These are phyloP conservation scores for Cystobasidium sp. DNA, from an alignment of 1,284 basidiomycete species.

Conservation along the genomic window DNA sequence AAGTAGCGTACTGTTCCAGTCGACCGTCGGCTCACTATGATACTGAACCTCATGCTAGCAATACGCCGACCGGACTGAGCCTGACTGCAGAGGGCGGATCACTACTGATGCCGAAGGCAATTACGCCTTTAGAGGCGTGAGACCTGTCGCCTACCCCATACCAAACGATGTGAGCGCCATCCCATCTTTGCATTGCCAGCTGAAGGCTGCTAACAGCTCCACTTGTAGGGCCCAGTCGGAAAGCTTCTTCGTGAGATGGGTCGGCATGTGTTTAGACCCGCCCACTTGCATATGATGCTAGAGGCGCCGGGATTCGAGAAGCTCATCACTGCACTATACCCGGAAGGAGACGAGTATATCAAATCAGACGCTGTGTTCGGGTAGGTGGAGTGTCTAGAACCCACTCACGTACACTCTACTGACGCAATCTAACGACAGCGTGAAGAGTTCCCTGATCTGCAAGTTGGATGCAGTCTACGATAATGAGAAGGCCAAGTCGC, in stretches of 20 bases:
- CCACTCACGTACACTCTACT: neutral
- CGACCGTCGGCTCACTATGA: neutral
- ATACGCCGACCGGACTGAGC: constrained; percentile 65
- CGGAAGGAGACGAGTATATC: constrained; percentile 68
- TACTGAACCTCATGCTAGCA: constrained; percentile 57
- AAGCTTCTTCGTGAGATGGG: constrained; percentile 65
- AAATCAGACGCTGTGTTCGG: constrained; percentile 67
- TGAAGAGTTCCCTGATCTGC: constrained; percentile 59
- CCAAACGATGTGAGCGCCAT: constrained; percentile 67
- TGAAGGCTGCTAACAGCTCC: neutral
- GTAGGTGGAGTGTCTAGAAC: neutral
- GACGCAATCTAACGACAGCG: constrained; percentile 52
- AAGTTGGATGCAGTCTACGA: constrained; percentile 54
- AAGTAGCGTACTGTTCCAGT: neutral
- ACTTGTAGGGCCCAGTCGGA: constrained; percentile 71
- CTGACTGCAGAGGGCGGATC: constrained; percentile 78
- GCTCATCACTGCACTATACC: constrained; percentile 75
- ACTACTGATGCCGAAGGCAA: constrained; percentile 59
- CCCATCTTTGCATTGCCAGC: neutral
- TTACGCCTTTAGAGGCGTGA: constrained; percentile 70
- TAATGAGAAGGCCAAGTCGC: constrained; percentile 66
- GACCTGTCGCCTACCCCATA: constrained; percentile 78
- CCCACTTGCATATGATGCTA: constrained; percentile 76
- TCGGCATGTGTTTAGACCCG: constrained; percentile 77
- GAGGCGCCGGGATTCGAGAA: constrained; percentile 71